phyloP scores from a whole-genome alignment of 1,284 basidiomycete genomes.

The Trametes pubescens region DNA sequence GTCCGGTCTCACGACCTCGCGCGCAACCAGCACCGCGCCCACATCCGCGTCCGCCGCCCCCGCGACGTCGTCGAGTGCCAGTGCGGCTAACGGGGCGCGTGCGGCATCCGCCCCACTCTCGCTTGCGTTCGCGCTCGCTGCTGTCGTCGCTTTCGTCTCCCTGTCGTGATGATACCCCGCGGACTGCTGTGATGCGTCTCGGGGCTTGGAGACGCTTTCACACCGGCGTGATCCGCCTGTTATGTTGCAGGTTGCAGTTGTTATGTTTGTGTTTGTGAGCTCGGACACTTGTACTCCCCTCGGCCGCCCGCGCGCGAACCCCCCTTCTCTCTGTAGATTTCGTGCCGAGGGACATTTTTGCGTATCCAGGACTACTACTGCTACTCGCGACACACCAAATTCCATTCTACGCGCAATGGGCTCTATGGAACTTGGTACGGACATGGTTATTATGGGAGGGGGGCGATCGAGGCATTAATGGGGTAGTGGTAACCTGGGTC shows the following conservation, averaged over 20 bases:
- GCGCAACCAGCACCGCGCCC: constrained; percentile 5
- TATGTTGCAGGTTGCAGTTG: neutral
- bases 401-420: neutral
- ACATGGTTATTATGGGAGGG: neutral
- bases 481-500: constrained; percentile 38
- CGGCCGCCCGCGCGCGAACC: neutral
- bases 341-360: neutral
- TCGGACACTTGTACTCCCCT: neutral
- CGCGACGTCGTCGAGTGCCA: neutral
- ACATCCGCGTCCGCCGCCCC: neutral
- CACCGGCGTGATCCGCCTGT: too few relatives aligned
- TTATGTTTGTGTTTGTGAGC: neutral
- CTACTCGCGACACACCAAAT: neutral
- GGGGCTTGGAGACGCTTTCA: neutral
- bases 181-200: too few relatives aligned
- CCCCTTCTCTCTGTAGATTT: neutral
- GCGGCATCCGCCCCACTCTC: neutral
- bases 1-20: constrained; percentile 17
- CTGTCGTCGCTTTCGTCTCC: neutral
- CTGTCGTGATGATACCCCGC: neutral
- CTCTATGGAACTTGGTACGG: neutral
- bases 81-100: neutral
- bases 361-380: neutral
- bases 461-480: constrained; percentile 26
- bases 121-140: neutral